Base-by-base conservation (phyloP, 805 yeast genomes). In the Hemisphaericaspora nanyangensis region DNA sequence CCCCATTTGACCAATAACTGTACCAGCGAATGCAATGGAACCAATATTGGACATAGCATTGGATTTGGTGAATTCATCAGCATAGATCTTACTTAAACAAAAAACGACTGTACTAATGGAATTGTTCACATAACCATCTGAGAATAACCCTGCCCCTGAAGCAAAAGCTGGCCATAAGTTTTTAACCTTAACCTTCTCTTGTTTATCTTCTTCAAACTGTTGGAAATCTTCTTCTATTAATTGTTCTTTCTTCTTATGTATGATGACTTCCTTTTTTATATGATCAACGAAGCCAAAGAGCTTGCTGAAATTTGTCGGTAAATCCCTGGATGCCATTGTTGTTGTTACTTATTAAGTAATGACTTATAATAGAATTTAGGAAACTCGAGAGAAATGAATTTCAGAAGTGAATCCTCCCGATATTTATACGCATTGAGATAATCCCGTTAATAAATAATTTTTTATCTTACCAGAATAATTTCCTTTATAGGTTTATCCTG, bases 101-200 rank as follows among this genome's bases (percentile, higher is more conserved):
- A 90, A 78, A 27, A 81, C 72, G 15, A 83, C 95, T 8, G 93
- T 75, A 43, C 86, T 76, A 40, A 87, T 85, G 39, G 93, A 80
- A 63, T 85, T 86, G 60, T 88, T 89, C 45, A 87, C 83, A 58
- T 89, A 90, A 39, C 97, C 97, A 63, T 90, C 97, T 29, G 95
- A 82, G 63, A 90, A 89, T 34, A 90, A 71, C 39, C 96, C 96
- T 0, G 96, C 93, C 46, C 96, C 97, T 1, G 95, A 81, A 10
- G 87, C 81, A 39, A 84, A 68, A 36, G 85, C 79, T 5, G 91
- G 80, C 82, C 87, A 76, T 17, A 56, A 45, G 15, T 43, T 51
- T 17, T 44, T 54, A 43, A 29, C 56, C 49, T 32, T 48, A 11
- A 51, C 54, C 26, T 44, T 47, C 20, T 35, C 38, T 16, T 13